Base-by-base conservation (phyloP, 495 filamentous ascomycete species). In the Xylaria longipes region DNA sequence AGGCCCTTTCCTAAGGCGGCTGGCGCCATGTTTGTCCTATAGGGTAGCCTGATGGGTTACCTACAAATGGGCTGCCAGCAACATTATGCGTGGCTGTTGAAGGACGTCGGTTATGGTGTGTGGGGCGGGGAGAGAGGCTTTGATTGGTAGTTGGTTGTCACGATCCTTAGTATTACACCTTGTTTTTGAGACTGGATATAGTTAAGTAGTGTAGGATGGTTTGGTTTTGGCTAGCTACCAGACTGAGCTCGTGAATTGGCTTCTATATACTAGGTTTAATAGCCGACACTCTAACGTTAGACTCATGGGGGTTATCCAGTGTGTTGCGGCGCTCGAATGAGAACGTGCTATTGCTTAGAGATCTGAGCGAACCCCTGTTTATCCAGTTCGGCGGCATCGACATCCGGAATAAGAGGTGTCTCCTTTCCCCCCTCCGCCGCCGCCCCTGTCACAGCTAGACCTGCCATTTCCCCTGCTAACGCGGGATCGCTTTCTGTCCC, bases 311-410 rank as follows among this genome's bases (percentile, higher is more conserved):
- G 22, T 6, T 27, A 54, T 27, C 22, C 12, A 29, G 50, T 29
- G 22, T 29, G 3, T 22, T 12, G 14, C 3, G 9, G 22, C 25
- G 6, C 25, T 11, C 0, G 11, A 54, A 29, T 1, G 6, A 27
- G 2, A 11, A 54, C 29, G 50, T 56, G 29, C 22, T 29, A 17
- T 56, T 1, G 17, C 27, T 56, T 56, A 1, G 52, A 56, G 3
- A 77, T 88, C 78, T 88, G 82, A 1, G 88, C 91, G 78, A 93
- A 90, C 0, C 91, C 90, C 54, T 87, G 86, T 50, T 85, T 80
- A 64, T 87, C 85, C 41, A 92, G 78, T n/a, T 85, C 85, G n/a
- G 82, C 80, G 7, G 84, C 87, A 56, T 86, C 84, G 5, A 84
- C 80, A 37, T 86, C 85, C 5, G 86, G 82, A 27, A 85, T 76